Evolutionary conservation across 2,329 filamentous ascomycete species (phyloP).

Genomic region (Myriosclerotinia duriaeana): DNA sequence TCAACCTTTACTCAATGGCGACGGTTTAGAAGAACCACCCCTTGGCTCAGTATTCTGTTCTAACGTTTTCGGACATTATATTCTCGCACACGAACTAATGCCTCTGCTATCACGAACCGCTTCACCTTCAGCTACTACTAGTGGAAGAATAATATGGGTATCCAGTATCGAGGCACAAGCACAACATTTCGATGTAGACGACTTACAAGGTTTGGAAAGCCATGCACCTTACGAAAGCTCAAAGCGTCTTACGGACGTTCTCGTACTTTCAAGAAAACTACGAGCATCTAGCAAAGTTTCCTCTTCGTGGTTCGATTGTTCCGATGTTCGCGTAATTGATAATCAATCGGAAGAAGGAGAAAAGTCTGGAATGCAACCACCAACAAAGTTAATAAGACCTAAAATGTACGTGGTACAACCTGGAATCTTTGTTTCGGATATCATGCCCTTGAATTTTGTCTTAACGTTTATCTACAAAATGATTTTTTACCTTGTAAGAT

Average conservation of each 20-base stretch:
- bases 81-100: constrained; percentile 77
- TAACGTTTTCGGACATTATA: constrained; percentile 94
- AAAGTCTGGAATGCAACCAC: constrained; percentile 28
- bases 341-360: constrained; percentile 28
- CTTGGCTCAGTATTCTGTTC: constrained; percentile 84
- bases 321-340: constrained; percentile 31
- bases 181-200: constrained; percentile 57
- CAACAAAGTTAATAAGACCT: constrained; percentile 46
- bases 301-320: constrained; percentile 53
- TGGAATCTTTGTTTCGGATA: constrained; percentile 78
- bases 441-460: constrained; percentile 71
- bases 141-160: constrained; percentile 72
- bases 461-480: constrained; percentile 68
- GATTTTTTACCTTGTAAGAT: constrained; percentile 69
- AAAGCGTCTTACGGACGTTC: constrained; percentile 82
- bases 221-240: constrained; percentile 73
- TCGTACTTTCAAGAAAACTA: constrained; percentile 71
- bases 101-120: constrained; percentile 58
- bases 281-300: constrained; percentile 61
- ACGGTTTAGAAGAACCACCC: constrained; percentile 49
- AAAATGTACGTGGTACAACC: constrained; percentile 80
- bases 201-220: constrained; percentile 72
- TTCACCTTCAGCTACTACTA: constrained; percentile 30
- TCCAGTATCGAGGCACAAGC: constrained; percentile 71
- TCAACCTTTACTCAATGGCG: constrained; percentile 33